Evolutionary conservation across 345 rosid species (phyloP), one percentile per base, ranked within the genome.

Genomic region (Populus tremula): DNA sequence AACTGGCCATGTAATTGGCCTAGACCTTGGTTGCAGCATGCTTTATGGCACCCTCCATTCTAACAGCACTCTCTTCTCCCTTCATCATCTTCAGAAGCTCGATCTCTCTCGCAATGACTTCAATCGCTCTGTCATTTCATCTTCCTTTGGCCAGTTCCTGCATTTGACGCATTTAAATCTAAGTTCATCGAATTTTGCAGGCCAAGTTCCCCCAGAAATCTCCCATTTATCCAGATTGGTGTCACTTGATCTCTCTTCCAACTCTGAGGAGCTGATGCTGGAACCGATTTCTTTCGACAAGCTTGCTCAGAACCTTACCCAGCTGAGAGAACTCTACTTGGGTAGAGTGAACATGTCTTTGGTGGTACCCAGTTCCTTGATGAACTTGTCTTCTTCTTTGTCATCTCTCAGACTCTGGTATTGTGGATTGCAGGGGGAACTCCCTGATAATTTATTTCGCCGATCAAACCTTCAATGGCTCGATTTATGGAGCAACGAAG

Each of bases 91-190:
- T 8, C 84, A 56, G 25, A n/a, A 20, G 7, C 81, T 87, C 9
- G 74, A 84, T 18, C 86, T 86, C 1, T 77, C 85, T 71, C 6
- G 0, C 61, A 82, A 86, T 61, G 1, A 78, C 33, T 84, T 85
- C 79, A 27, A 9, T n/a, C 0, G 1, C 23, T 77, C 84, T 27
- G 0, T 6, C 0, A 43, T 85, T 41, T 31, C 83, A 5, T 25
- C 82, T 2, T 16, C 38, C 4, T 78, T 83, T 5, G 25, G 71
- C 0, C 38, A 23, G 29, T 54, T 85, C 5, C 12, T 5, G 4
- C 45, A 61, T 23, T 56, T 85, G 70, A 75, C 71, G 1, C 62
- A 76, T 70, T 74, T 80, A 2, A 38, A 78, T 31, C 72, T 85
- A 4, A 56, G 49, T 21, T 2, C 0, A 7, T 76, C 84, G 0